Base-by-base conservation (phyloP, 352 stramenopile genomes). In the Globisporangium irregulare region DNA sequence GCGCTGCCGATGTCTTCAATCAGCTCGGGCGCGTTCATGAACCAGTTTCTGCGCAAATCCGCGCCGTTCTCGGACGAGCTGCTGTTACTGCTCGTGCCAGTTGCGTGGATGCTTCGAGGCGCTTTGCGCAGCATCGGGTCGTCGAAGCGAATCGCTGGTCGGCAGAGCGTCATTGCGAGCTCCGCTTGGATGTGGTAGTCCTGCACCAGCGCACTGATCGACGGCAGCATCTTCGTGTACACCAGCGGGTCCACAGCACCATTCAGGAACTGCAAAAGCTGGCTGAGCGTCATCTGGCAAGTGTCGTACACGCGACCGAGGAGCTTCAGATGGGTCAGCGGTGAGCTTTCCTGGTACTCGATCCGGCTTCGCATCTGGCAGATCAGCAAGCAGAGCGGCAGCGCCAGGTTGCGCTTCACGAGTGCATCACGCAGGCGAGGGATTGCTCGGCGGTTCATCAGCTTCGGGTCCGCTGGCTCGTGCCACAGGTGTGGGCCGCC, bases 301-400 rank as follows among this genome's bases (percentile, higher is more conserved):
- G 82, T 94, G 69, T 97, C 89, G 56, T 90, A 95, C 62, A 93
- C 77, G 22, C 83, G 73, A 8, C 87, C 87, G 14, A 95, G 77
- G 18, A 92, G 67, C 73, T 97, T 97, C 14, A 97, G 60, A 57
- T 97, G 87, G 22, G 67, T 79, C 27, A 82, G 54, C 1, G 70
- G 63, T 2, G 71, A 77, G 63, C 89, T 79, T 48, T 93, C 85
- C 59, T 92, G 75, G 62, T 88, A 91, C 69, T 94, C 86, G 65
- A 96, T 96, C 50, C 83, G 84, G 66, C 84, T 89, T 53, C 88
- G 86, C 73, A 94, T 91, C 72, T 96, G 88, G 46, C 86, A 93
- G 62, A 96, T 96, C 10, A 94, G 36, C 2, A 94, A 74, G 43
- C 81, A 92, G 56, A 96, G 65, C 15, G 88, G 88, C 20, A 94